These are phyloP conservation scores for Camellia japonica DNA, from an alignment of 148 eudicot genomes.

Conservation along the genomic window DNA sequence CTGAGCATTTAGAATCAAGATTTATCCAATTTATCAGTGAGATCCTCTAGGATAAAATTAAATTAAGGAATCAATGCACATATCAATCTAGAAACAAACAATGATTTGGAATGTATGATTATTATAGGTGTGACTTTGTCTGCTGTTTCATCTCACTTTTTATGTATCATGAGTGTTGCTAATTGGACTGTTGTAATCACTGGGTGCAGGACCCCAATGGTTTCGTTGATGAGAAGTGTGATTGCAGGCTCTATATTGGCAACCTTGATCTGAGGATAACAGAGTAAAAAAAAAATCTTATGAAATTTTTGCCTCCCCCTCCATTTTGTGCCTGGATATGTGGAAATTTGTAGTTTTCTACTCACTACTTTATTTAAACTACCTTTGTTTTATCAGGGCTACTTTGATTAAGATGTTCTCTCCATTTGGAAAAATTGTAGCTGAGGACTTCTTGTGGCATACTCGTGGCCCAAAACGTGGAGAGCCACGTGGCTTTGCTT, in stretches of 20 bases:
- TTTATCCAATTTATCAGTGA: not conserved
- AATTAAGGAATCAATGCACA: not conserved
- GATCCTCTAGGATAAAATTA: not conserved
- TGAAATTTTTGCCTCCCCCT: not conserved
- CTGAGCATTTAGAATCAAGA: not conserved
- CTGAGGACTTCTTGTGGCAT: slow-evolving; percentile 86
- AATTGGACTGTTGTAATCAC: not conserved
- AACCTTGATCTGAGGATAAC: slow-evolving; percentile 89
- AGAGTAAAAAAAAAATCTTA: slow-evolving; percentile 46
- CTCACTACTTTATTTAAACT: slow-evolving; percentile 1
- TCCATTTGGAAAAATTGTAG: slow-evolving; percentile 84
- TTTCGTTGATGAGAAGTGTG: slow-evolving; percentile 49
- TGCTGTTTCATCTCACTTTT: not conserved
- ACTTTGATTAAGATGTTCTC: slow-evolving; percentile 80
- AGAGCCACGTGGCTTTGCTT: slow-evolving; percentile 95
- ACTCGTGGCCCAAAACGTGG: slow-evolving; percentile 93
- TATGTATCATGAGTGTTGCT: not conserved
- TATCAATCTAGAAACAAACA: not conserved
- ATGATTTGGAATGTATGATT: not conserved
- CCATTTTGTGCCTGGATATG: not conserved
- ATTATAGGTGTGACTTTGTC: not conserved
- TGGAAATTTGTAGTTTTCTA: not conserved
- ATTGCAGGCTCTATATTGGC: slow-evolving; percentile 73
- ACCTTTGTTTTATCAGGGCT: slow-evolving; percentile 45
- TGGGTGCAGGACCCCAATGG: slow-evolving; percentile 43